phyloP scores from a whole-genome alignment of 2,329 filamentous ascomycete species.

The Trichoderma gracile region DNA sequence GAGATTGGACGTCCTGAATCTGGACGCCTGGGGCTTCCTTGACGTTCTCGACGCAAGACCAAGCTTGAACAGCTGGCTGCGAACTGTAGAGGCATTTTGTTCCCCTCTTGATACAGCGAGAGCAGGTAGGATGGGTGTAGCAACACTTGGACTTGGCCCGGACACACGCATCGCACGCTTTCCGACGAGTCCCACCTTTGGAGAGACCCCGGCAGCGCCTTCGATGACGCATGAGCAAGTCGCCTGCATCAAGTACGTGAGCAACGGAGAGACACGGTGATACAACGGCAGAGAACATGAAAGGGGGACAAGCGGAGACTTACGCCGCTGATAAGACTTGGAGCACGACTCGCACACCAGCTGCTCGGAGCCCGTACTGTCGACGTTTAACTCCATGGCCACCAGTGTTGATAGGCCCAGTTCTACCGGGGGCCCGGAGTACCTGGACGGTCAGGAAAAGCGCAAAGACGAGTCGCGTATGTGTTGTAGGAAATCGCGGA shows the following conservation, averaged over 20 bases:
- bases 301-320: neutral
- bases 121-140: neutral
- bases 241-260: neutral
- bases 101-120: neutral
- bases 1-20: too few species aligned
- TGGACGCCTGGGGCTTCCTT: too few species aligned
- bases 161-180: neutral
- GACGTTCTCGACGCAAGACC: too few species aligned
- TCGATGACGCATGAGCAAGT: neutral
- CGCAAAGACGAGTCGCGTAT: too few species aligned
- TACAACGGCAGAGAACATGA: too few species aligned
- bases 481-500: too few species aligned
- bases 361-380: neutral
- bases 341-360: neutral
- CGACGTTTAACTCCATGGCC: too few species aligned
- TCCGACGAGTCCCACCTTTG: neutral
- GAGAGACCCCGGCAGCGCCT: neutral
- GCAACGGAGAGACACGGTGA: too few species aligned
- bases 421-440: too few species aligned
- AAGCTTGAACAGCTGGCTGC: too few species aligned
- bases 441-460: too few species aligned
- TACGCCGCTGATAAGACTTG: neutral
- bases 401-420: too few species aligned
- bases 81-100: neutral
- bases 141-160: neutral